phyloP scores from a whole-genome alignment of 768 basidiomycete genomes.

The Terana coerulea region DNA sequence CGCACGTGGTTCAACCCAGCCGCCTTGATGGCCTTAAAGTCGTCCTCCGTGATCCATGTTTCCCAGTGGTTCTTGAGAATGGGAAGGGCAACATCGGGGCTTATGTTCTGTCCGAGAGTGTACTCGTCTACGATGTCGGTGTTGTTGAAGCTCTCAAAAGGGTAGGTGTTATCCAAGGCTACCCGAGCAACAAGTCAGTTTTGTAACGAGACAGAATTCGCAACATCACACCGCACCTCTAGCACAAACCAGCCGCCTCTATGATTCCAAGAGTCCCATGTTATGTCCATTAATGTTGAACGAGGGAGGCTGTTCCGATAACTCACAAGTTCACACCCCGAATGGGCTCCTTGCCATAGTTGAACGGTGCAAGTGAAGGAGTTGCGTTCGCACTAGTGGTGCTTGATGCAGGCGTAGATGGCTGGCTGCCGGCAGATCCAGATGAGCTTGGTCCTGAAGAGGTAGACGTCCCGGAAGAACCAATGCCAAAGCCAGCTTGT shows the following conservation, averaged over 20 bases:
- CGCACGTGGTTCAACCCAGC: slow-evolving; percentile 73
- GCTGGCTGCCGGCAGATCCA: neutral
- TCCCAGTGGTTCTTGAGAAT: slow-evolving; percentile 54
- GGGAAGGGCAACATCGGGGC: slow-evolving; percentile 36
- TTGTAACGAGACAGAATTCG: neutral
- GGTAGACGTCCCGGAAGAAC: slow-evolving; percentile 6
- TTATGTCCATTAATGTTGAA: neutral
- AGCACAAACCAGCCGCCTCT: slow-evolving; percentile 66
- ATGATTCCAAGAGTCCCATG: neutral
- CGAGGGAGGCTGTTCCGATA: neutral
- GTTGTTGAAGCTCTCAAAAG: slow-evolving; percentile 59
- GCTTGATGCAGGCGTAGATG: slow-evolving; percentile 2
- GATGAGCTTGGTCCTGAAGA: slow-evolving; percentile 14
- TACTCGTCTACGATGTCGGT: slow-evolving; percentile 55
- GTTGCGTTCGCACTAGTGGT: slow-evolving; percentile 13
- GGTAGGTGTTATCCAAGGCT: slow-evolving; percentile 82
- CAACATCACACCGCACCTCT: slow-evolving; percentile 35
- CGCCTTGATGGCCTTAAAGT: slow-evolving; percentile 59
- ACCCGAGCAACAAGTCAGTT: neutral
- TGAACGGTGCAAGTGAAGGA: slow-evolving; percentile 32
- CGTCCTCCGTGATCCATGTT: slow-evolving; percentile 67
- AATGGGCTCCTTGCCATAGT: slow-evolving; percentile 42
- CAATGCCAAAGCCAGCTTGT: neutral
- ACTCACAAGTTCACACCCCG: slow-evolving; percentile 63
- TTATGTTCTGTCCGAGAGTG: slow-evolving; percentile 53